phyloP scores from a whole-genome alignment of 768 basidiomycete genomes.

The Podaxis pistillaris region DNA sequence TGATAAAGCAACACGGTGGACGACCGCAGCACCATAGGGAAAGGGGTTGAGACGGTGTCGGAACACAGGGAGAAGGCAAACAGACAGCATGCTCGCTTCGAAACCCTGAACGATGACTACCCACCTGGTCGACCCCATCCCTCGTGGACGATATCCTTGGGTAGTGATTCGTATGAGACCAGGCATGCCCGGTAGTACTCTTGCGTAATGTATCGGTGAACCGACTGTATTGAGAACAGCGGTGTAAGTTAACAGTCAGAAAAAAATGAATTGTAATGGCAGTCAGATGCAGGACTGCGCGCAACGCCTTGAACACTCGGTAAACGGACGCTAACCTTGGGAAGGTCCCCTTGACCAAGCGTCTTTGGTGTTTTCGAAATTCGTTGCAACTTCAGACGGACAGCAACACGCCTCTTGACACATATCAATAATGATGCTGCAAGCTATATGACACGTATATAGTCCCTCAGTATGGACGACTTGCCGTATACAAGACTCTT shows the following conservation, averaged over 20 bases:
- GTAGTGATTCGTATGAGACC: constrained; percentile 68
- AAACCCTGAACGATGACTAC: constrained; percentile 17
- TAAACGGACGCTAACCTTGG: constrained; percentile 43
- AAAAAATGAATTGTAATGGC: neutral
- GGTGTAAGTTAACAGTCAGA: neutral
- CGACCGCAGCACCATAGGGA: neutral
- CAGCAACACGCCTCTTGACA: constrained; percentile 65
- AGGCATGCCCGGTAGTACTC: constrained; percentile 78
- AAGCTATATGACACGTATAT: constrained; percentile 35
- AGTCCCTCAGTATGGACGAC: neutral
- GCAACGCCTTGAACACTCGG: neutral
- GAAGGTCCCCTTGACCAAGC: constrained; percentile 54
- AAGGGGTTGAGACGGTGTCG: neutral
- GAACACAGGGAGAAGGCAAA: constrained; percentile 1
- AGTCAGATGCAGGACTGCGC: neutral
- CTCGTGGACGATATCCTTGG: constrained; percentile 60
- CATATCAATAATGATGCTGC: constrained; percentile 60
- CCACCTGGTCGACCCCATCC: constrained; percentile 77
- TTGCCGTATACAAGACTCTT: neutral
- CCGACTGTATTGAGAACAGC: constrained; percentile 39
- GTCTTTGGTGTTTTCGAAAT: constrained; percentile 62
- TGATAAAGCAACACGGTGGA: neutral
- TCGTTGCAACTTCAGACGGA: constrained; percentile 60
- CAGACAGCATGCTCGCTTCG: neutral
- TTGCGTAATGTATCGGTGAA: constrained; percentile 65